Evolutionary conservation across 345 rosid genomes (phyloP).

Genomic region (Lepidium sativum): DNA sequence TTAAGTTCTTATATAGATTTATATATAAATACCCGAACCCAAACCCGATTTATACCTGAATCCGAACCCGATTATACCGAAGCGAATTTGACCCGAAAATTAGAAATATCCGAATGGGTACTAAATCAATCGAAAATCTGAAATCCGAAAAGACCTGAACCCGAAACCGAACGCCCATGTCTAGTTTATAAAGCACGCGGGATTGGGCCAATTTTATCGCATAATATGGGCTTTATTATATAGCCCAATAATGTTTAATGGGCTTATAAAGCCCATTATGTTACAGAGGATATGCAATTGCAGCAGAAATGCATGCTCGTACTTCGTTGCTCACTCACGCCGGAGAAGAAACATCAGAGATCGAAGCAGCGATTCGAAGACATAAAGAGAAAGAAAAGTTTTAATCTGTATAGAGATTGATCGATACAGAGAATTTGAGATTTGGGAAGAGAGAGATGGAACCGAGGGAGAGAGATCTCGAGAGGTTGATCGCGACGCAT

Average conservation of each 20-base stretch:
- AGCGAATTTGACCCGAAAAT: too few species aligned
- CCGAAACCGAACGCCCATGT: too few species aligned
- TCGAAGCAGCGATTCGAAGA: neutral
- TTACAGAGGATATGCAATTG: neutral
- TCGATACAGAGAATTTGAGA: conserved; percentile 1
- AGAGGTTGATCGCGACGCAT: conserved; percentile 41
- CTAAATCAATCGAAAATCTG: too few species aligned
- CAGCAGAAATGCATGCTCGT: conserved; percentile 13
- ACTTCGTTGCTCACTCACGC: conserved; percentile 14
- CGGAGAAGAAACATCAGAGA: conserved; percentile 10
- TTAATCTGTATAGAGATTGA: conserved; percentile 1
- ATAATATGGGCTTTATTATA: neutral
- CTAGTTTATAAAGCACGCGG: too few species aligned
- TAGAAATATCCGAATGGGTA: too few species aligned
- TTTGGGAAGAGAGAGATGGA: conserved; percentile 26
- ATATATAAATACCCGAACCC: too few species aligned
- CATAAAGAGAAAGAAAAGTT: neutral
- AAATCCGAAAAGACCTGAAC: too few species aligned
- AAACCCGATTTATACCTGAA: too few species aligned
- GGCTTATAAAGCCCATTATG: neutral
- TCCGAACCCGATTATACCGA: too few species aligned
- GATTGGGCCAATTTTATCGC: too few species aligned
- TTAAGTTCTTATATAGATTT: too few species aligned
- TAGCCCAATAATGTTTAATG: neutral
- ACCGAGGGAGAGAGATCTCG: conserved; percentile 39